These are phyloP conservation scores for barrel medic (Medicago truncatula) DNA, from an alignment of 306 rosid species.

Conservation along the genomic window DNA sequence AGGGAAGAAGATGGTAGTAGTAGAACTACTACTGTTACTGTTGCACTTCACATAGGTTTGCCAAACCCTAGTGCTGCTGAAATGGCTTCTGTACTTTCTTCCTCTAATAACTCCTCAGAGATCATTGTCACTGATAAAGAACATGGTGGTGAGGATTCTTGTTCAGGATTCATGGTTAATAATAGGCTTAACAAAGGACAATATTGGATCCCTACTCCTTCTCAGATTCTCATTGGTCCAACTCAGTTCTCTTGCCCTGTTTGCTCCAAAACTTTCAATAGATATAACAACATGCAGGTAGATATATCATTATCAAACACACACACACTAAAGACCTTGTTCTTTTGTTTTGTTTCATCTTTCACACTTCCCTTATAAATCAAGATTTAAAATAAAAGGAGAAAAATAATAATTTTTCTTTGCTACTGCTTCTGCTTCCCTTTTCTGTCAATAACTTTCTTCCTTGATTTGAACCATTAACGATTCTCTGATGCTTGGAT, in stretches of 20 bases:
- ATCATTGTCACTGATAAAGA: conserved; percentile 12
- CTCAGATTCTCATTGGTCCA: conserved; percentile 99
- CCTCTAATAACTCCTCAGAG: conserved; percentile 41
- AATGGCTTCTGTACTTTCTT: conserved; percentile 76
- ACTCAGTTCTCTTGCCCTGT: conserved; percentile 55
- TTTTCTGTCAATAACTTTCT: conserved; percentile 46
- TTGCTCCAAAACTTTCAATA: conserved; percentile 94
- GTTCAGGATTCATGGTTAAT: conserved; percentile 49
- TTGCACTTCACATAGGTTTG: conserved; percentile 95
- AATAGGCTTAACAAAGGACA: conserved; percentile 61
- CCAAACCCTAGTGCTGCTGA: conserved; percentile 97
- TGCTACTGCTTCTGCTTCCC: conserved; percentile 40
- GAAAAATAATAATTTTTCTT: neutral
- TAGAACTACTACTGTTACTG: conserved; percentile 57
- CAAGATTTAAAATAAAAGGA: too few relatives aligned
- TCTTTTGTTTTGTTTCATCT: neutral
- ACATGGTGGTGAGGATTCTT: conserved; percentile 42
- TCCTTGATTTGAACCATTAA: conserved; percentile 60
- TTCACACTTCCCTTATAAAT: neutral
- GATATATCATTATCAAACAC: neutral
- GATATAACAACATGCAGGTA: conserved; percentile 99
- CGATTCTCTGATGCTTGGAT: conserved; percentile 56
- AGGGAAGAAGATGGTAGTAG: neutral
- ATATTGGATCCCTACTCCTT: conserved; percentile 99
- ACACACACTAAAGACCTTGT: neutral